phyloP scores from a whole-genome alignment of 352 stramenopile genomes.

The Globisporangium polare region DNA sequence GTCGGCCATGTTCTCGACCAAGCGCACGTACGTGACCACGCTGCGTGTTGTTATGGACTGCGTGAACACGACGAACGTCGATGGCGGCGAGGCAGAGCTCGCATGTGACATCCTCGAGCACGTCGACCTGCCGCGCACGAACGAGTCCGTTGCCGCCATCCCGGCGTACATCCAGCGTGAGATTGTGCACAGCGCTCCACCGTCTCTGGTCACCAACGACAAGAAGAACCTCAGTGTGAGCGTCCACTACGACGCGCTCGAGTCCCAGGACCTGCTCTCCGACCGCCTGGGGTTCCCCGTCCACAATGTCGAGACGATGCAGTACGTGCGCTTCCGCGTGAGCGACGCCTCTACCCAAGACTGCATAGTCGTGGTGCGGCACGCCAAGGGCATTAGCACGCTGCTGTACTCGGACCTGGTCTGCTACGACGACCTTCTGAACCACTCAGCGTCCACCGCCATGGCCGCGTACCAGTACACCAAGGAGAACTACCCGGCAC shows the following conservation, averaged over 20 bases:
- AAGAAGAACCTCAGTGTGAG: slow-evolving; percentile 32
- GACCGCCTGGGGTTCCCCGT: slow-evolving; percentile 17
- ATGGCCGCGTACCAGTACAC: slow-evolving; percentile 29
- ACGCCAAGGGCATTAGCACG: slow-evolving; percentile 36
- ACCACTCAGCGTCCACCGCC: slow-evolving; percentile 12
- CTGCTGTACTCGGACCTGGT: slow-evolving; percentile 52
- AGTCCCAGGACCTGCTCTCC: slow-evolving; percentile 43
- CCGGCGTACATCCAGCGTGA: slow-evolving; percentile 39
- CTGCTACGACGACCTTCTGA: slow-evolving; percentile 36
- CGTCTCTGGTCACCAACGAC: slow-evolving; percentile 18
- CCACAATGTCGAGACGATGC: slow-evolving; percentile 25
- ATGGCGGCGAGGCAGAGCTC: slow-evolving; percentile 15
- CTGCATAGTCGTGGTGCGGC: slow-evolving; percentile 50
- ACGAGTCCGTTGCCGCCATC: slow-evolving; percentile 32
- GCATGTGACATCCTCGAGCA: slow-evolving; percentile 60
- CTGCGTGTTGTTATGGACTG: slow-evolving; percentile 59
- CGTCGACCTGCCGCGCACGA: slow-evolving; percentile 42
- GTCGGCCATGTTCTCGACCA: slow-evolving; percentile 45
- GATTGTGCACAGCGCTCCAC: slow-evolving; percentile 35
- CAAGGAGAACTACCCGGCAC: slow-evolving; percentile 30
- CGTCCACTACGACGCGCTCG: slow-evolving; percentile 47
- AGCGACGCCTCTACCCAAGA: slow-evolving; percentile 26
- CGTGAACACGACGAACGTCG: slow-evolving; percentile 27
- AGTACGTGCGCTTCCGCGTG: slow-evolving; percentile 57
- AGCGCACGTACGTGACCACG: slow-evolving; percentile 52